These are phyloP conservation scores for Porosira glacialis DNA, from an alignment of 352 stramenopile species.

Conservation along the genomic window DNA sequence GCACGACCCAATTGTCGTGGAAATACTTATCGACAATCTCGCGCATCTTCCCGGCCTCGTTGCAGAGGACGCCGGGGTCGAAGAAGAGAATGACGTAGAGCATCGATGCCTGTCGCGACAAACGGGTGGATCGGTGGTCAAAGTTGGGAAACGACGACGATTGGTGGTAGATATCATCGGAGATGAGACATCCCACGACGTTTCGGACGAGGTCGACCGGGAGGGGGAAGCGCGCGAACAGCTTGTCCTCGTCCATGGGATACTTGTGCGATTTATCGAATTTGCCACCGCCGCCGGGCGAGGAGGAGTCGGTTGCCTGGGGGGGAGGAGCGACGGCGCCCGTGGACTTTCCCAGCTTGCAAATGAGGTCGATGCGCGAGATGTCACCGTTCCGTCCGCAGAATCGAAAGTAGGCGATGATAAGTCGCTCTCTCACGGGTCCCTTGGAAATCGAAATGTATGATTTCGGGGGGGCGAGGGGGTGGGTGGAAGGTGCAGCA, in stretches of 20 bases:
- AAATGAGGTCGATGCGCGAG: constrained; percentile 86
- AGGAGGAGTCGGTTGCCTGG: too few relatives aligned
- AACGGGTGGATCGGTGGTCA: constrained; percentile 87
- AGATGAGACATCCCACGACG: constrained; percentile 90
- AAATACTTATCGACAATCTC: constrained; percentile 94
- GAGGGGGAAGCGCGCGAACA: constrained; percentile 63
- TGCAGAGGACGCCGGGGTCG: constrained; percentile 84
- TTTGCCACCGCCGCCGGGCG: constrained; percentile 11
- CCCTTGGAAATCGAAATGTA: constrained; percentile 31
- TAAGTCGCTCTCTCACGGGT: constrained; percentile 85
- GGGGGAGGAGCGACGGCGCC: constrained; percentile 8
- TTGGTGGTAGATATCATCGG: constrained; percentile 91
- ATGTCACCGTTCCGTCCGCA: constrained; percentile 84
- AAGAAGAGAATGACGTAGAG: constrained; percentile 95
- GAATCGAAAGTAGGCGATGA: constrained; percentile 70
- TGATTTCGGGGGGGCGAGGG: too few relatives aligned
- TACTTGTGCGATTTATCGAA: constrained; percentile 41
- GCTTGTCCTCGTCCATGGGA: constrained; percentile 39
- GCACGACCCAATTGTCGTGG: constrained; percentile 93
- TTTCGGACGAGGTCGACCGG: constrained; percentile 83
- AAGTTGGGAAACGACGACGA: constrained; percentile 88
- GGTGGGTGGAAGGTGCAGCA: too few relatives aligned
- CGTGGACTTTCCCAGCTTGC: constrained; percentile 81
- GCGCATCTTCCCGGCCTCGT: constrained; percentile 88
- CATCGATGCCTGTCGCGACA: constrained; percentile 89